Percentiles rank a stretch among this genome's conserved stretches.
Conservation (phyloP, 1,284 basidiomycete genomes). For the Acaromyces ingoldii region DNA sequence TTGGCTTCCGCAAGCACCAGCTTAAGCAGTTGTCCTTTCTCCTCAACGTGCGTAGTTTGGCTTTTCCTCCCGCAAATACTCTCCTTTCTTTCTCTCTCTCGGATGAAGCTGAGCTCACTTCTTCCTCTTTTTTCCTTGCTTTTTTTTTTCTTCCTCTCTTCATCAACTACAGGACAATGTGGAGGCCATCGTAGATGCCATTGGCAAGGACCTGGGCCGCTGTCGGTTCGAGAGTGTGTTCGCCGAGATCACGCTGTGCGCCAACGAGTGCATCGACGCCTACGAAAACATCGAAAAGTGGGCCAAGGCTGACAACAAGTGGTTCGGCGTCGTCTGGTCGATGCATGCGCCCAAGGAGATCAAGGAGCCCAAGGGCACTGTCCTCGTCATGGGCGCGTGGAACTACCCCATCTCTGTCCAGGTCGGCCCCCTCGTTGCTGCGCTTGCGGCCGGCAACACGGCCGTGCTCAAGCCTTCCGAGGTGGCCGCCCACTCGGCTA, state of each 20-base stretch:
- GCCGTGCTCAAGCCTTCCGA: constrained; percentile 65
- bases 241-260: constrained; percentile 46
- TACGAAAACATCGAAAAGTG: constrained; percentile 62
- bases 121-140: no score
- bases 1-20: constrained; percentile 62
- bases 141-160: no score
- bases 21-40: constrained; percentile 63
- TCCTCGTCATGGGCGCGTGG: constrained; percentile 55
- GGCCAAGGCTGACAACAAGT: constrained; percentile 47
- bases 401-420: constrained; percentile 49
- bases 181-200: constrained; percentile 56
- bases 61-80: no score
- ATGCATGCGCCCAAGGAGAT: constrained; percentile 45
- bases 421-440: constrained; percentile 51
- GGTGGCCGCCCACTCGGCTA: constrained; percentile 63
- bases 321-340: constrained; percentile 45
- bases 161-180: constrained; percentile 56
- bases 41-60: no score
- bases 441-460: constrained; percentile 54
- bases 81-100: no score
- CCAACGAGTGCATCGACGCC: constrained; percentile 61
- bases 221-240: constrained; percentile 49
- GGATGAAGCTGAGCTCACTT: no score
- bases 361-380: constrained; percentile 52
- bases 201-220: constrained; percentile 60